These are phyloP conservation scores for Byssothecium circinans DNA, from an alignment of 2,329 filamentous ascomycete genomes.

Conservation along the genomic window DNA sequence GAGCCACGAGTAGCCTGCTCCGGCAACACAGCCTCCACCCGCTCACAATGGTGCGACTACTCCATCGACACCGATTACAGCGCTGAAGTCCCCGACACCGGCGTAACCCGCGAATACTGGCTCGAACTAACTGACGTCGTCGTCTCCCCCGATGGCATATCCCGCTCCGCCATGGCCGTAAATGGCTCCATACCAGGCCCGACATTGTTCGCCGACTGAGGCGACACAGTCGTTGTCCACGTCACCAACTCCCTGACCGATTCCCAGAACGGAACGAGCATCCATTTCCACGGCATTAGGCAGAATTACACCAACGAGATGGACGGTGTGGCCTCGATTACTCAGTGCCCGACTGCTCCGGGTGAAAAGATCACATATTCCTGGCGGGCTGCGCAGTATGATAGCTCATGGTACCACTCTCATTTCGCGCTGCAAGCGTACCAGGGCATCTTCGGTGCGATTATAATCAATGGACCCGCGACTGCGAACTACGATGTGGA, in stretches of 20 bases:
- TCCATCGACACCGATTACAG: conserved; percentile 58
- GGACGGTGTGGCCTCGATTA: conserved; percentile 37
- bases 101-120: conserved; percentile 56
- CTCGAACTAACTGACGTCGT: conserved; percentile 48
- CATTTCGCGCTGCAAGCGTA: conserved; percentile 47
- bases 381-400: conserved; percentile 46
- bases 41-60: conserved; percentile 51
- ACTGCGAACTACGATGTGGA: conserved; percentile 48
- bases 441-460: conserved; percentile 45
- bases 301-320: conserved; percentile 35
- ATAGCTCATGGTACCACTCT: conserved; percentile 47
- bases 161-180: conserved; percentile 37
- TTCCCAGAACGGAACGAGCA: conserved; percentile 33
- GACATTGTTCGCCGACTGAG: conserved; percentile 46
- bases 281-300: conserved; percentile 39
- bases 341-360: conserved; percentile 34
- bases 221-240: conserved; percentile 43
- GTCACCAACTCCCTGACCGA: conserved; percentile 34
- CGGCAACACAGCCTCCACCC: conserved; percentile 34
- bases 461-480: conserved; percentile 47
- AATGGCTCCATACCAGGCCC: conserved; percentile 51
- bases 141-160: conserved; percentile 58
- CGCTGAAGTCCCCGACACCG: conserved; percentile 53
- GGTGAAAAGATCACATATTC: conserved; percentile 31
- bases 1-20: conserved; percentile 25